These are phyloP conservation scores for Waltiozyma sp. DNA, from an alignment of 1,139 yeast species.

Conservation along the genomic window DNA sequence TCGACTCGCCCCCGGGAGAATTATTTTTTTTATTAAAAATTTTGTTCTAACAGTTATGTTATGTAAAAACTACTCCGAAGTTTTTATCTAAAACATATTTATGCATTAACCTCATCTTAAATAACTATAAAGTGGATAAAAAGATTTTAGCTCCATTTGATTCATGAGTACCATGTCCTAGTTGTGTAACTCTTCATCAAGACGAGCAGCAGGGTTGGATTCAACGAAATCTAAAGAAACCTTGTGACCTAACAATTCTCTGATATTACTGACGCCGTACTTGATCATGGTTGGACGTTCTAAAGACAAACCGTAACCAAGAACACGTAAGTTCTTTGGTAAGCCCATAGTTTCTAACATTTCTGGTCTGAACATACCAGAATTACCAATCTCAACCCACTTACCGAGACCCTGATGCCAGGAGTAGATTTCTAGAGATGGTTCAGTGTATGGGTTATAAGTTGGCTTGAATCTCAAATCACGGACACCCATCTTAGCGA, in stretches of 20 bases:
- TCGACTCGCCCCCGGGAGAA: neutral
- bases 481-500: constrained; percentile 93
- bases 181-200: constrained; percentile 48
- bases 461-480: constrained; percentile 96
- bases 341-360: constrained; percentile 98
- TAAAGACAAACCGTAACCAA: constrained; percentile 95
- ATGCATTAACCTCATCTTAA: neutral
- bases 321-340: constrained; percentile 85
- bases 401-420: constrained; percentile 90
- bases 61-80: too few species aligned
- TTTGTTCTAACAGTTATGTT: too few species aligned
- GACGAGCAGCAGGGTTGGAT: constrained; percentile 93
- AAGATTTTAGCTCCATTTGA: neutral
- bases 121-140: neutral
- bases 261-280: constrained; percentile 88
- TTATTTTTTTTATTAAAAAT: neutral
- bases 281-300: constrained; percentile 99
- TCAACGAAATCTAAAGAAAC: constrained; percentile 89
- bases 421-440: constrained; percentile 94
- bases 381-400: constrained; percentile 99
- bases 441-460: constrained; percentile 98
- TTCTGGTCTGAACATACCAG: constrained; percentile 99
- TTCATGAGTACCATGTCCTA: neutral
- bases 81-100: neutral
- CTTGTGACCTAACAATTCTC: constrained; percentile 92